Base-by-base conservation (phyloP, 2,329 filamentous ascomycete species). In the Alternaria sp. region DNA sequence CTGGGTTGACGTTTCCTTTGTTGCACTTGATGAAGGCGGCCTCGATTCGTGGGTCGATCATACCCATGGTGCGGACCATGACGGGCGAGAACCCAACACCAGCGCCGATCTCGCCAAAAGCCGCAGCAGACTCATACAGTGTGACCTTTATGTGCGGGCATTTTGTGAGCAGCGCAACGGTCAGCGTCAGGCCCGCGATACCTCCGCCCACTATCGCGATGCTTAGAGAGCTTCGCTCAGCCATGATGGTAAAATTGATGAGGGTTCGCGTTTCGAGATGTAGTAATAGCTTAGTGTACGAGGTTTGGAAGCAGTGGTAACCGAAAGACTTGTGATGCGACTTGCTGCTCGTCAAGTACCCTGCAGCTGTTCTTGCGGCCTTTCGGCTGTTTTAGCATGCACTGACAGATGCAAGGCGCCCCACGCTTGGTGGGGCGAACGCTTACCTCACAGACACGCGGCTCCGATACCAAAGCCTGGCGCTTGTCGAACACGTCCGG, bases 161-260 rank as follows among this genome's bases (percentile, higher is more conserved):
- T 79, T 68, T 79, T 38, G 79, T 75, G 41, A 81, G 74, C 4
- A 89, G 80, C 4, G 81, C 84, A 32, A 85, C 80, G 8, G 84
- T 83, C 1, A 88, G 79, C 4, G 77, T 77, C 3, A 88, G 75
- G 20, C 87, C 86, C 6, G 82, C 82, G 49, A 89, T 87, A n/a
- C 86, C 86, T 42, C 85, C 86, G 62, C 87, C 87, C 18, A 88
- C 76, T 26, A 89, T 85, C 61, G 86, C 86, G 60, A 87, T 71
- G 47, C 74, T 76, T 64, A 80, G 78, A 11, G 65, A 5, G 7
- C 8, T n/a, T 43, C 12, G 47, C 56, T 75, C 16, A 9, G n/a
- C 7, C 32, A 38, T 43, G 38, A 14, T 30, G 30, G 34, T 47
- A 4, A 24, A 14, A 16, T 14, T n/a, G 2, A 4, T 39, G 38